Evolutionary conservation across 2,329 filamentous ascomycete genomes (phyloP).

Genomic region (Verticillium alfalfae): DNA sequence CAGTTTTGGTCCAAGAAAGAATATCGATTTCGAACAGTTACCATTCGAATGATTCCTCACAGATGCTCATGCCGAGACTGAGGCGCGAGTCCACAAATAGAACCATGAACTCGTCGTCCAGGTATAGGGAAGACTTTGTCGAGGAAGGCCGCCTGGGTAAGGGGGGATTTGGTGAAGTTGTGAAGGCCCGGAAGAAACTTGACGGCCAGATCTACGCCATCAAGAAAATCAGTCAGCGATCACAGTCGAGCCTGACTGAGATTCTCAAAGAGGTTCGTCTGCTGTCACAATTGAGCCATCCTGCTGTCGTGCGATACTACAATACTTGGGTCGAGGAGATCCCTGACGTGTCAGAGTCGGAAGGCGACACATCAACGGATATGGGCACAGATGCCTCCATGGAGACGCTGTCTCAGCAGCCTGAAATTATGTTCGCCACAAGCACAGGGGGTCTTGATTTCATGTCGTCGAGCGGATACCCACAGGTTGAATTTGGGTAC

Average conservation of each 20-base stretch:
- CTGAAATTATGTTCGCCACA: slow-evolving; percentile 55
- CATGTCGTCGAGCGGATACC: slow-evolving; percentile 78
- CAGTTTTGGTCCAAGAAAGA: slow-evolving; percentile 45
- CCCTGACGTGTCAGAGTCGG: slow-evolving; percentile 45
- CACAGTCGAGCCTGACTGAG: slow-evolving; percentile 73
- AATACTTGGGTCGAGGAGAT: slow-evolving; percentile 88
- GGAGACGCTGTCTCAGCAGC: slow-evolving; percentile 33
- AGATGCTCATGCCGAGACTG: slow-evolving; percentile 38
- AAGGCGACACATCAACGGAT: slow-evolving; percentile 47
- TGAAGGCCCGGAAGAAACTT: slow-evolving; percentile 85
- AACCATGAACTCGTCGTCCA: slow-evolving; percentile 49
- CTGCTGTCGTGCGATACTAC: slow-evolving; percentile 81
- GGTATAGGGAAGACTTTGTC: slow-evolving; percentile 85
- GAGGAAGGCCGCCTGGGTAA: slow-evolving; percentile 86
- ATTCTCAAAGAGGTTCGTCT: slow-evolving; percentile 81
- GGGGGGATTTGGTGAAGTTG: slow-evolving; percentile 93
- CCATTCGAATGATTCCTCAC: slow-evolving; percentile 33
- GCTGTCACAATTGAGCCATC: slow-evolving; percentile 88
- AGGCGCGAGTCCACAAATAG: slow-evolving; percentile 59
- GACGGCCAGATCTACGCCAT: slow-evolving; percentile 93
- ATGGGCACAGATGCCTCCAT: slow-evolving; percentile 28
- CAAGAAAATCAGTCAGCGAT: slow-evolving; percentile 88
- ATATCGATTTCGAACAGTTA: slow-evolving; percentile 14
- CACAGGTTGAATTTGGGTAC: slow-evolving; percentile 73
- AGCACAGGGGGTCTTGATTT: slow-evolving; percentile 86